A percentile compares a stretch with the other conserved stretches of the same genome.
Conservation (phyloP, 2,329 filamentous ascomycete species). For the Emmonsiellopsis sp. region DNA sequence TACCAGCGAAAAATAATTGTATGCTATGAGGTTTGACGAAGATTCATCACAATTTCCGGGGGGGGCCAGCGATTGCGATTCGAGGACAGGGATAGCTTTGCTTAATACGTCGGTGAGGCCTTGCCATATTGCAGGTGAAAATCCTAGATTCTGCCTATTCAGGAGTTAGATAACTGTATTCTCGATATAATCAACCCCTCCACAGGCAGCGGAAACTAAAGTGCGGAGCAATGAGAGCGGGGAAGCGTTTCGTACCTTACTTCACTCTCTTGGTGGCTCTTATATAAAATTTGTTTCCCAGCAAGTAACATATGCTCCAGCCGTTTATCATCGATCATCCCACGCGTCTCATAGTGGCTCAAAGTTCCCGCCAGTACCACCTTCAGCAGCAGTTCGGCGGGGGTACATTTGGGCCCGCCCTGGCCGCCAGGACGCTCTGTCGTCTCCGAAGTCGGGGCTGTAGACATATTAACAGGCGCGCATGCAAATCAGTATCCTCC, state of each 20-base stretch:
- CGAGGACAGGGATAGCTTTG: conserved; percentile 51
- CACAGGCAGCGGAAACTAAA: background rate
- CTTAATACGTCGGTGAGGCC: conserved; percentile 49
- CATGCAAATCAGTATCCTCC: background rate
- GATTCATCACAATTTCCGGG: conserved; percentile 49
- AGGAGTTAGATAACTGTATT: background rate
- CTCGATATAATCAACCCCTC: background rate
- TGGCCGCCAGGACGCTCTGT: conserved; percentile 19
- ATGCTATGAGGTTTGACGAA: conserved; percentile 52
- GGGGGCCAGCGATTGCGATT: conserved; percentile 50
- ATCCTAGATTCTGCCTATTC: conserved; percentile 46
- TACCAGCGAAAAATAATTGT: conserved; percentile 48
- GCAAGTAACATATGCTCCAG: conserved; percentile 49
- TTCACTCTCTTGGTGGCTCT: conserved; percentile 47
- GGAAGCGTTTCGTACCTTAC: conserved; percentile 33
- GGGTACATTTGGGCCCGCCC: conserved; percentile 30
- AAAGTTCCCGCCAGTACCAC: conserved; percentile 38
- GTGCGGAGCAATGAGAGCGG: background rate
- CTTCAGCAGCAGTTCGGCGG: conserved; percentile 40
- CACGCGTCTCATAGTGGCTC: conserved; percentile 51
- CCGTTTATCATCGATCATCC: conserved; percentile 50
- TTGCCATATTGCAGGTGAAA: conserved; percentile 49
- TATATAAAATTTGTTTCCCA: conserved; percentile 51
- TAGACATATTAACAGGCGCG: conserved; percentile 19
- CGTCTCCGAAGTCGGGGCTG: conserved; percentile 4